Evolutionary conservation across 2,329 filamentous ascomycete genomes (phyloP), one percentile per base, ranked within the genome.

Genomic region (Alternaria gaisen): DNA sequence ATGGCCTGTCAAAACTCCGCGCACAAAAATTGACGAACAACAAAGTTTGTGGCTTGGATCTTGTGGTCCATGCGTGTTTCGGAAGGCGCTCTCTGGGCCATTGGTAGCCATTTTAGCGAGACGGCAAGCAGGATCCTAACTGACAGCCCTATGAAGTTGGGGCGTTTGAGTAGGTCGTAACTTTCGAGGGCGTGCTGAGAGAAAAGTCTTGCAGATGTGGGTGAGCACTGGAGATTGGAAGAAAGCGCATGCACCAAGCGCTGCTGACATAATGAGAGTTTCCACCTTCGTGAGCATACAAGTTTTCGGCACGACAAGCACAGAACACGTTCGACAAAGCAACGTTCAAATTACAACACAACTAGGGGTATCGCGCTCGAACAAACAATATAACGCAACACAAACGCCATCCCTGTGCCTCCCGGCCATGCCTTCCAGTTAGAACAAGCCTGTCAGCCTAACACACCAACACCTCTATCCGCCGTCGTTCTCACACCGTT

Each of bases 21-120:
- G 40, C 18, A 2, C 40, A 41, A 41, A 28, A n/a, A 16, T 44
- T 47, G 53, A 28, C 43, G 26, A 30, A n/a, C 14, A 24, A 14
- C 1, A 18, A 51, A 18, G 30, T 40, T 32, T 34, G 24, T 32
- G 53, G 38, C 24, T 47, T 48, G 50, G 28, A 43, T 12, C 41
- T 28, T 52, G 18, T 40, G 28, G 53, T 22, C 16, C 32, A 34
- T 36, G 40, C 41, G 47, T 47, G 58, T 60, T 60, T 60, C 58
- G 24, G 53, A 47, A 32, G 34, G 40, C 38, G 47, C 46, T 36
- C 24, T 52, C 9, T 34, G 53, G 18, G 16, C 58, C 53, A 60
- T 51, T 60, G 11, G 32, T 16, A 41, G 5, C 2, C 8, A 26
- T 22, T 4, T 16, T 41, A 52, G 30, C 48, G 50, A 16, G 34